Base-by-base conservation (phyloP, 73 alveolate species). In the Breviolum minutum region DNA sequence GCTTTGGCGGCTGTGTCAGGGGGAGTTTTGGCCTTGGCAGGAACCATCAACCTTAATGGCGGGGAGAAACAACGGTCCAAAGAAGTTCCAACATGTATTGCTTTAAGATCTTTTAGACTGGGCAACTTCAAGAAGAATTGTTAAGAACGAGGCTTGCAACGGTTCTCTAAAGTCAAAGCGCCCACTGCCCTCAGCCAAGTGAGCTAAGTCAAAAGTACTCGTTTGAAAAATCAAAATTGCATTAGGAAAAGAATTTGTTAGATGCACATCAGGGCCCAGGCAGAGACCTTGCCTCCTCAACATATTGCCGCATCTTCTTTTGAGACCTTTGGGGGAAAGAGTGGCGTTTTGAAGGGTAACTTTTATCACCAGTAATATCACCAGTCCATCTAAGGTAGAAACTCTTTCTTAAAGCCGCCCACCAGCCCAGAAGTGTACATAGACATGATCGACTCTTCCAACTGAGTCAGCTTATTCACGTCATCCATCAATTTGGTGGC, bases 101-200 rank as follows among this genome's bases (percentile, higher is more conserved):
- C 81, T 7, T 17, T 11, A 11, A 17, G 8, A 70, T 19, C 7
- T 6, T 26, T 30, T 11, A 30, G 16, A 6, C 8, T 11, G 29
- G 9, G 8, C 22, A 70, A 11, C 29, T 70, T 70, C 8, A 11
- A 70, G 22, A 9, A 70, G 29, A 12, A 26, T 70, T 17, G 6
- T 26, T 6, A 70, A 16, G 16, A 61, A 24, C 62, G 62, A 17
- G 29, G 62, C 84, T 27, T 77, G 66, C 30, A 5, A 5, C 87
- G 87, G 29, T 9, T 27, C 64, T 77, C 87, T 64, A 77, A 11
- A 7, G 87, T 77, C 66, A 77, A 6, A 12, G 87, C 87, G 29
- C 40, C 87, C 87, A 77, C 87, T 4, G 87, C 87, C 87, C 84
- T 74, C 7, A 17, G 84, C 81, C 19, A 70, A n/a, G n/a, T n/a